phyloP scores from a whole-genome alignment of 805 yeast species.

The Metschnikowia continentalis region DNA sequence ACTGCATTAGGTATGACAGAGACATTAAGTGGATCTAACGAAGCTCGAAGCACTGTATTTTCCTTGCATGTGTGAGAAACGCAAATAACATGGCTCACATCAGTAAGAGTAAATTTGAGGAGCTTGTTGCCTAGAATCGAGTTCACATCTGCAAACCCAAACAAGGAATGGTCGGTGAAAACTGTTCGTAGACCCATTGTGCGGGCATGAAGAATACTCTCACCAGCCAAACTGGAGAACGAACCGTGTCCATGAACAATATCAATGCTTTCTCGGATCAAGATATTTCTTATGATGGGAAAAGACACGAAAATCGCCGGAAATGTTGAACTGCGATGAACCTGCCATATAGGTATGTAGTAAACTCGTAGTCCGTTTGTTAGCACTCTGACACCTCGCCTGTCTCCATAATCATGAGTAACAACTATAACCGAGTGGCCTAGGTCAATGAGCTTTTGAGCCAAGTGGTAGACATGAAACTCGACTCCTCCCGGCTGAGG shows the following conservation, averaged over 20 bases:
- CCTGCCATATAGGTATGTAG: constrained; percentile 75
- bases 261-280: constrained; percentile 79
- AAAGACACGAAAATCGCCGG: constrained; percentile 89
- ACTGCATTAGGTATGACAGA: constrained; percentile 97
- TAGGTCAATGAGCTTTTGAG: constrained; percentile 71
- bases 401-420: constrained; percentile 81
- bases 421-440: constrained; percentile 86
- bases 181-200: constrained; percentile 91
- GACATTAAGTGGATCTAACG: constrained; percentile 69
- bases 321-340: constrained; percentile 79
- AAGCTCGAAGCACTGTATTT: constrained; percentile 85
- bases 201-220: constrained; percentile 84
- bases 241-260: constrained; percentile 96
- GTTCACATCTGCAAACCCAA: constrained; percentile 86
- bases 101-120: constrained; percentile 76
- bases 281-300: constrained; percentile 79
- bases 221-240: constrained; percentile 80
- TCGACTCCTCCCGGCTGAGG: constrained; percentile 99
- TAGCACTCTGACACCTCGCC: constrained; percentile 77
- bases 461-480: constrained; percentile 85
- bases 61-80: constrained; percentile 97
- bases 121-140: constrained; percentile 83
- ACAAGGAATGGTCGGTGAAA: constrained; percentile 92
- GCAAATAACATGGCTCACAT: constrained; percentile 90
- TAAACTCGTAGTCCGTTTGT: constrained; percentile 92